Base-by-base conservation (phyloP, 768 basidiomycete species). In the Kwoniella europaea region DNA sequence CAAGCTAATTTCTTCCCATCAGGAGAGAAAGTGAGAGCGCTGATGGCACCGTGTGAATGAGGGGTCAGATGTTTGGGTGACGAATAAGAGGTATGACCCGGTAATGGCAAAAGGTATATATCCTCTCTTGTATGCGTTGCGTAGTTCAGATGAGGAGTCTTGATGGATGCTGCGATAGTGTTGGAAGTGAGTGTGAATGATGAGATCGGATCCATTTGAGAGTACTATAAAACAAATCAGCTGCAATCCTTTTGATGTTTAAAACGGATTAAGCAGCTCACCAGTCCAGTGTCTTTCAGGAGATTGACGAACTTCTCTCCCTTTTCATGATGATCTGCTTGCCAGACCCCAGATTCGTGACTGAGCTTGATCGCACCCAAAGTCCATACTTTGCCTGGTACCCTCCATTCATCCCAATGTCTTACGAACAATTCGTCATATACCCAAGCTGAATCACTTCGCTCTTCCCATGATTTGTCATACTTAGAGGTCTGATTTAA, bases 121-220 rank as follows among this genome's bases (percentile, higher is more conserved):
- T 95, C 90, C 79, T 93, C 91, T 76, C 92, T 92, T 1, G 96
- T 98, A 83, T 98, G 94, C 87, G 87, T 89, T 0, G 94, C 91
- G 54, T 88, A 86, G 13, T 89, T 89, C 18, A 95, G 87, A 65
- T 86, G 77, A 1, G 92, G 91, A 76, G 96, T 92, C 79, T 95
- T 94, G 63, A 93, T 86, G 5, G 93, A 93, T 79, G 96, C 92
- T 44, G 93, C 87, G 65, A 98, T 88, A 67, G 90, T 86, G 12
- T 86, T 86, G 2, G 85, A 80, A 4, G 91, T 91, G 35, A 77
- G 55, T 16, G 68, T 61, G 59, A 68, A 67, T 9, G 70, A 76
- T 13, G 59, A 10, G 46, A 77, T 71, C 3, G 76, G 71, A 57
- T 80, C 92, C 86, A 79, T 92, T 90, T 78, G 92, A 92, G 84